Evolutionary conservation across 2,329 filamentous ascomycete genomes (phyloP), one percentile per base, ranked within the genome.

Genomic region (Aureobasidium sp.): DNA sequence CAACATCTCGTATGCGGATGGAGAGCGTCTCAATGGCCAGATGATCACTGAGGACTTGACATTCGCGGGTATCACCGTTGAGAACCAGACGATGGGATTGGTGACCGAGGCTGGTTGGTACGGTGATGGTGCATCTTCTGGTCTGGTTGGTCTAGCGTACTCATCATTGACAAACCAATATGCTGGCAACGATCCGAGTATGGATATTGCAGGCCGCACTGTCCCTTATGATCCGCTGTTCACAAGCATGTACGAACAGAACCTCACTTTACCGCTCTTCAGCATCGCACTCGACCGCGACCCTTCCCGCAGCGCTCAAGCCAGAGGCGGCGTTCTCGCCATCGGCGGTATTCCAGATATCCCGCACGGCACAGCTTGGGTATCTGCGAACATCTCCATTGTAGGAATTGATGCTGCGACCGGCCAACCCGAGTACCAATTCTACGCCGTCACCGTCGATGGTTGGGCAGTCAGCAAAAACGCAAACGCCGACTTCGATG

Each of bases 131-230:
- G 48, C 17, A 34, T 72, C 73, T 1, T 72, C 70, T 22, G 78
- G 78, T 2, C 62, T 80, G 2, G 58, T 80, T 3, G 78, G 78
- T 1, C 66, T 81, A 11, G 75, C 69, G 1, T 80, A 77, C 59
- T 71, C 74, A 6, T 65, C 70, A 12, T 59, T 79, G 37, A 79
- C 76, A 0, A 71, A 69, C 19, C 68, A 71, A 22, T 69, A 65
- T 51, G 22, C 51, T 6, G 68, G 68, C 32, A 60, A 58, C 14
- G 56, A 65, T 39, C 60, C 63, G 1, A 54, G 44, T 16, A 14
- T 42, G 11, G 60, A 65, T 39, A 44, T 50, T n/a, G 25, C 58
- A 58, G 54, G 61, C 53, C 49, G 35, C 11, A 38, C 51, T 12
- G 37, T 66, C 60, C 41, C 62, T 0, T 80, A 80, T 64, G 68